Base-by-base conservation (phyloP, 768 basidiomycete species). In the Collybia sp. region DNA sequence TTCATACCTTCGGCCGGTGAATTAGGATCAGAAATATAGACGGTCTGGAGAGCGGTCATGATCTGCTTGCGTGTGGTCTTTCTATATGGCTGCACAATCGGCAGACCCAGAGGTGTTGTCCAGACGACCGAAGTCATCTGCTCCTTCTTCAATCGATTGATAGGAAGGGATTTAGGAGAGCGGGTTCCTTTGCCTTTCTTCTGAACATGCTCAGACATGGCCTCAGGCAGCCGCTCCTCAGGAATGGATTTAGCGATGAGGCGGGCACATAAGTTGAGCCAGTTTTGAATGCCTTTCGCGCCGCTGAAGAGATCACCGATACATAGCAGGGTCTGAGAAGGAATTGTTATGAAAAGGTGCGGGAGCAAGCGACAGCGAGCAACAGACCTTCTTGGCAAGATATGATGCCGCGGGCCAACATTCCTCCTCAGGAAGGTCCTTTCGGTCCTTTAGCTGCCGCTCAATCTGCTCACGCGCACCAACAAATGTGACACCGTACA, bases 391-490 rank as follows among this genome's bases (percentile, higher is more conserved):
- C 57, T 80, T 83, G 0, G 95, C 88, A 18, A 97, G 71, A 59
- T 96, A 96, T 2, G 81, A 72, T 1, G 93, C 76, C 9, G 83
- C 77, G 11, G 46, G 42, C 83, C 88, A 97, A 49, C 80, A 78
- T n/a, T 80, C 72, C 54, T 93, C 88, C 17, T 76, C 64, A 2
- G 79, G 74, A 19, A 95, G 72, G 49, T 88, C 85, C 18, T 80
- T 78, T 45, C 84, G 72, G 45, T 89, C 88, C 54, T 74, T 78
- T 33, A 99, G 67, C 68, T 97, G 93, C 57, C 67, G 86, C 65
- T 93, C 88, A 45, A 98, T 96, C 67, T 98, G 96, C 8, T 91
- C 90, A 36, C 92, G 80, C 16, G 96, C 96, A 31, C 96, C 96
- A 44, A 97, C 69, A 66, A 84, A 94, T 0, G 96, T 99, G 12